Base-by-base conservation (phyloP, 2,329 filamentous ascomycete genomes). In the Alternaria gansuensis region DNA sequence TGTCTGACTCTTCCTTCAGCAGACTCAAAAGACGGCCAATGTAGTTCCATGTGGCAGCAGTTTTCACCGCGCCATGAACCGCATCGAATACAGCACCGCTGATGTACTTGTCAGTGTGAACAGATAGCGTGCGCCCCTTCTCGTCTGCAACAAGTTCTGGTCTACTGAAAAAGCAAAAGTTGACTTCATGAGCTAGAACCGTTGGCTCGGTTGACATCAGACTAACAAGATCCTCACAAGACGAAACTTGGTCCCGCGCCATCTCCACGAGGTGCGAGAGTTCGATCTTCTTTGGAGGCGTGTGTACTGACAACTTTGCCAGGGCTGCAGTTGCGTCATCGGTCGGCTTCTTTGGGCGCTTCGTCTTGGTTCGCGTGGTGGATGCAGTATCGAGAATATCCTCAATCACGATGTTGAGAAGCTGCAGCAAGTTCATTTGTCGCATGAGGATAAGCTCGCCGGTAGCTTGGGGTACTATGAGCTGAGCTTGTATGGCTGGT, bases 131-230 rank as follows among this genome's bases (percentile, higher is more conserved):
- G 1, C 78, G 75, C 2, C 82, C 82, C 49, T 77, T 80, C 40
- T 83, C 80, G 49, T 85, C 82, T 0, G 71, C 59, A 0, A 84
- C 56, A 3, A 82, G 71, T 58, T 83, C 80, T 0, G 79, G 78
- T 2, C 75, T 71, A 52, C 71, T 81, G 55, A 74, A 79, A 64
- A 81, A 81, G 55, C 68, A 74, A 6, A 62, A 36, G 29, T 79
- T 79, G 60, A 81, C 77, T 28, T 59, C 59, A 34, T 62, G 39
- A 8, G 62, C 44, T 17, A 62, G 58, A 11, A 64, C 37, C 3
- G 51, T 56, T 11, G 64, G 57, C 40, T 66, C 59, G 1, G 51
- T 66, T 17, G 50, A 52, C 7, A 65, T 75, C 2, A 83, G 54
- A 13, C 29, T 51, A 3, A 83, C 43, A 33, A 75, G 70, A 4